phyloP scores from a whole-genome alignment of 192 early-diverging fungal genomes.

The Coemansia sp. region DNA sequence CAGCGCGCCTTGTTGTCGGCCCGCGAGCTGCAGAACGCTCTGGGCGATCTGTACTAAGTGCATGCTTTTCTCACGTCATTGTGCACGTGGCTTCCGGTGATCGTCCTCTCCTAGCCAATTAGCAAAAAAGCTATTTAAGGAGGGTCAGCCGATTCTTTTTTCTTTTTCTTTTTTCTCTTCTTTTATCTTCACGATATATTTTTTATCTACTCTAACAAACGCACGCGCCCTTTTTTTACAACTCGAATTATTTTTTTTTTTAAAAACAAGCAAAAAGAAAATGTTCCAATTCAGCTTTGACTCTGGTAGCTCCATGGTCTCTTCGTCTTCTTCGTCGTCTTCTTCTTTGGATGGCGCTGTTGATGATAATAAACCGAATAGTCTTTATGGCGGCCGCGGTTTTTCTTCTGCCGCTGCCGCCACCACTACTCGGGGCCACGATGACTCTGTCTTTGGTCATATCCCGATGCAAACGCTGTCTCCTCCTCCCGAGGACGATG shows the following conservation, averaged over 20 bases:
- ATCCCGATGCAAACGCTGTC: neutral
- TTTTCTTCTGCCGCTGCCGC: constrained; percentile 3
- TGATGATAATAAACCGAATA: constrained; percentile 55
- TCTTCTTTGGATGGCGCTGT: constrained; percentile 13
- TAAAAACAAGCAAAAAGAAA: too few relatives aligned
- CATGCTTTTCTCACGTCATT: neutral
- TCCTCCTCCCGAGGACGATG: neutral
- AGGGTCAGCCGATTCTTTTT: neutral
- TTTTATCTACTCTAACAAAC: neutral
- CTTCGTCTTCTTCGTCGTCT: neutral
- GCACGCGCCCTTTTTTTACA: neutral
- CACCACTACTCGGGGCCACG: neutral
- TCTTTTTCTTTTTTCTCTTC: neutral
- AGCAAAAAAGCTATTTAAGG: neutral
- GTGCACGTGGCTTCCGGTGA: neutral
- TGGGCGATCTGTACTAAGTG: constrained; percentile 40
- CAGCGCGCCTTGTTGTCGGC: constrained; percentile 42
- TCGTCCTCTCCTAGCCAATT: neutral
- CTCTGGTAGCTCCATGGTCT: constrained; percentile 9
- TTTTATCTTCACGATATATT: neutral
- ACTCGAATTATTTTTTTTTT: neutral
- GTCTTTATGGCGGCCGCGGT: constrained; percentile 52
- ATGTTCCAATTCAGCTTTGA: constrained; percentile 13
- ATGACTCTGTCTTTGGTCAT: neutral
- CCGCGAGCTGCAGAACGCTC: constrained; percentile 43